Conservation (phyloP, 805 yeast genomes). For the Saturnispora diversa region DNA sequence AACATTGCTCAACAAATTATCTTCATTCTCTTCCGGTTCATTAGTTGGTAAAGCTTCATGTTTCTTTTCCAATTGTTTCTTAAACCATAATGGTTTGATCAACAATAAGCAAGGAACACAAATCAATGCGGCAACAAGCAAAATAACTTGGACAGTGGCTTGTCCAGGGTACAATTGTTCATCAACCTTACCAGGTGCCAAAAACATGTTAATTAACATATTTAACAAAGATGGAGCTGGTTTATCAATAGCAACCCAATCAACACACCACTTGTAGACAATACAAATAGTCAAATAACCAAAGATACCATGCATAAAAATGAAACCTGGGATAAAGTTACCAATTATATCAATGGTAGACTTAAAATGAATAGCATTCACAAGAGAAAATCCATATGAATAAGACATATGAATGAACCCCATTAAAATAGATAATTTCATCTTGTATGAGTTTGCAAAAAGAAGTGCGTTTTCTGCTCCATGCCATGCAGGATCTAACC, state of each 20-base stretch:
- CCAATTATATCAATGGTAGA: conserved; percentile 79
- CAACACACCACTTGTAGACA: conserved; percentile 88
- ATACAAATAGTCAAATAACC: conserved; percentile 85
- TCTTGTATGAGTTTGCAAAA: conserved; percentile 91
- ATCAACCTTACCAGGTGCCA: conserved; percentile 82
- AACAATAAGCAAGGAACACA: conserved; percentile 92
- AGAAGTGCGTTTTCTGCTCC: conserved; percentile 88
- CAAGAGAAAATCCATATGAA: conserved; percentile 76
- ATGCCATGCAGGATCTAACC: conserved; percentile 95
- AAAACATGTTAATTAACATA: conserved; percentile 92
- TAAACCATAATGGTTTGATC: conserved; percentile 61
- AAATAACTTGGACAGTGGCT: conserved; percentile 58
- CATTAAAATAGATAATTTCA: conserved; percentile 92
- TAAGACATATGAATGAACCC: conserved; percentile 94
- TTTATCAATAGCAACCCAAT: conserved; percentile 71
- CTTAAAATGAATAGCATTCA: conserved; percentile 63
- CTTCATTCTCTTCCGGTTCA: conserved; percentile 20
- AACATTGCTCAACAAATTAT: conserved; percentile 28
- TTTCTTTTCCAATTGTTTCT: conserved; percentile 40
- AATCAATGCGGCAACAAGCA: conserved; percentile 67
- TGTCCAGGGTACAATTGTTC: conserved; percentile 80
- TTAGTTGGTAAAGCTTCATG: conserved; percentile 34
- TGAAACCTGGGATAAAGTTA: conserved; percentile 86
- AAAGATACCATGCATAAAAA: conserved; percentile 94
- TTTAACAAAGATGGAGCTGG: conserved; percentile 91